phyloP scores from a whole-genome alignment of 1,284 basidiomycete genomes.

The Hymenochaete sp. region DNA sequence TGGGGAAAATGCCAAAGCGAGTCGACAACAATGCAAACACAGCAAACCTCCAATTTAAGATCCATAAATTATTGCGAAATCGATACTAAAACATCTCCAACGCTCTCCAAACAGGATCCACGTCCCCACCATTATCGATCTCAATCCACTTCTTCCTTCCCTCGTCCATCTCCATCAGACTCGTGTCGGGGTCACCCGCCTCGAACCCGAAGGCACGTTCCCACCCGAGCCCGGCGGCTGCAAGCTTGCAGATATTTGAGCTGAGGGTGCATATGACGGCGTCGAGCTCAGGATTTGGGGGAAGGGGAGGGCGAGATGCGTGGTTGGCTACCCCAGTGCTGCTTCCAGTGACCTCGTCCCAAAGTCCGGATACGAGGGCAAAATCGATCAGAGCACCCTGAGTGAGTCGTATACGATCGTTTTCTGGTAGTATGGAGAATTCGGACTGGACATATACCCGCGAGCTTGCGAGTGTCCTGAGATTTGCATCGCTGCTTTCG shows the following conservation, averaged over 20 bases:
- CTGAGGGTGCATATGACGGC: conserved; percentile 51
- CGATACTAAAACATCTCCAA: conserved; percentile 15
- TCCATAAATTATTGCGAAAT: neutral
- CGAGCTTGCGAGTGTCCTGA: conserved; percentile 43
- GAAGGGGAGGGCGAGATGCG: too few relatives aligned
- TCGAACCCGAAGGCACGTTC: conserved; percentile 49
- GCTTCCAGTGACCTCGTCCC: conserved; percentile 31
- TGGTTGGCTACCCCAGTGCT: conserved; percentile 23
- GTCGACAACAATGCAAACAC: too few relatives aligned
- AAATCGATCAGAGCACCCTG: conserved; percentile 60
- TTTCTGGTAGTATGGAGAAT: conserved; percentile 35
- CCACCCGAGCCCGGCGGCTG: conserved; percentile 56
- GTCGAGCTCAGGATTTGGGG: too few relatives aligned
- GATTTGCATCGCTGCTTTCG: conserved; percentile 32
- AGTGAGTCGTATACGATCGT: conserved; percentile 40
- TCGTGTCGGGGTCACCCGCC: conserved; percentile 26
- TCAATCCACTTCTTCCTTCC: conserved; percentile 48
- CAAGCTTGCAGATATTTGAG: conserved; percentile 51
- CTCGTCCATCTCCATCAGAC: conserved; percentile 29
- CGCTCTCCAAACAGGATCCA: conserved; percentile 32
- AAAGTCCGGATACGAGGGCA: conserved; percentile 50
- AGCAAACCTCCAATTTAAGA: too few relatives aligned
- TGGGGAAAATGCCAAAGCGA: too few relatives aligned
- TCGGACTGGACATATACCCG: conserved; percentile 46
- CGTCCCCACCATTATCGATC: conserved; percentile 43